phyloP scores from a whole-genome alignment of 495 filamentous ascomycete genomes.

The Lophium mytilinum region DNA sequence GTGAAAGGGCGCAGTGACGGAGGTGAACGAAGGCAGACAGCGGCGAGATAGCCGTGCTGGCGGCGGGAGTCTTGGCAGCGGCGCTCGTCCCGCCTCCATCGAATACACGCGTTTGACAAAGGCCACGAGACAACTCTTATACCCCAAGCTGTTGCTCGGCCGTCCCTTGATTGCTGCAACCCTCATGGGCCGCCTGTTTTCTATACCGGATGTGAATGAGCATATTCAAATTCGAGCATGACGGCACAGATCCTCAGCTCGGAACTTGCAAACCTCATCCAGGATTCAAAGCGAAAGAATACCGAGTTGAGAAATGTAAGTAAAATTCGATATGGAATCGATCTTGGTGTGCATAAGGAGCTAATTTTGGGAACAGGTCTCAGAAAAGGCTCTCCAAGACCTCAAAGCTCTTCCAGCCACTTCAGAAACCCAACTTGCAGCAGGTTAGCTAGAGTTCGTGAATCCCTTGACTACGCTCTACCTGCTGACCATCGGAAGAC shows the following conservation, averaged over 20 bases:
- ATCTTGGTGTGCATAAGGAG: neutral
- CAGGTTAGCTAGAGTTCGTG: constrained; percentile 47
- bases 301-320: constrained; percentile 75
- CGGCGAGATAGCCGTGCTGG: too few species aligned
- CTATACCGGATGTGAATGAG: neutral
- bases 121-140: too few species aligned
- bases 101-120: too few species aligned
- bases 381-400: constrained; percentile 88
- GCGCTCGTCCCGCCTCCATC: too few species aligned
- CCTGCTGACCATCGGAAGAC: constrained; percentile 44
- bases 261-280: constrained; percentile 85
- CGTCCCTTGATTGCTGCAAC: too few species aligned
- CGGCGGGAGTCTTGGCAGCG: too few species aligned
- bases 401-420: constrained; percentile 70
- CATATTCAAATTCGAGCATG: constrained; percentile 51
- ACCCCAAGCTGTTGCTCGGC: too few species aligned
- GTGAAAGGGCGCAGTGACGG: too few species aligned
- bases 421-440: constrained; percentile 74
- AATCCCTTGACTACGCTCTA: too few species aligned
- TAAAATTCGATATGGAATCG: neutral
- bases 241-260: constrained; percentile 82
- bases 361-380: constrained; percentile 46
- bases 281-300: constrained; percentile 92
- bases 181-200: neutral
- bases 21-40: too few species aligned